phyloP scores from a whole-genome alignment of 2,329 filamentous ascomycete genomes.

The Laburnicola sp. region DNA sequence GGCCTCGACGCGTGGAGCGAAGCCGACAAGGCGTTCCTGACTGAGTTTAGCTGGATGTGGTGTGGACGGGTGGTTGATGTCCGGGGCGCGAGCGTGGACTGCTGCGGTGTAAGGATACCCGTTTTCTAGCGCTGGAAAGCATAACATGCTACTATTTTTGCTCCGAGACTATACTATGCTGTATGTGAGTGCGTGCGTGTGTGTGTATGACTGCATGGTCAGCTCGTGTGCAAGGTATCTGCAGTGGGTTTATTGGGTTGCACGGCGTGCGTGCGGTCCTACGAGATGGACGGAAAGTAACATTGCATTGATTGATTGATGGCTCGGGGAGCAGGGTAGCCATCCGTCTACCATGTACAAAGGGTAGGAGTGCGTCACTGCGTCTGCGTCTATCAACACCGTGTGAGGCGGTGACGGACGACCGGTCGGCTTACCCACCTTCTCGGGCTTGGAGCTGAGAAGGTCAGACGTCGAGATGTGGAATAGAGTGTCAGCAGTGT shows the following conservation, averaged over 20 bases:
- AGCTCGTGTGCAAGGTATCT: background rate
- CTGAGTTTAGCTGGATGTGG: slow-evolving; percentile 64
- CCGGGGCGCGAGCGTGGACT: slow-evolving; percentile 69
- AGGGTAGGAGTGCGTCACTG: background rate
- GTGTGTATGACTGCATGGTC: background rate
- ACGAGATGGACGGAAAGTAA: background rate
- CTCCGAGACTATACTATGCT: too few relatives aligned
- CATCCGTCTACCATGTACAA: background rate
- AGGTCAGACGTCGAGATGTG: too few relatives aligned
- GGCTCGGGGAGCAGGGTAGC: background rate
- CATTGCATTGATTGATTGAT: too few relatives aligned
- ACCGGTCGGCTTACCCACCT: too few relatives aligned
- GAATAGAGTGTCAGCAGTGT: too few relatives aligned
- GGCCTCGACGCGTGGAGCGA: slow-evolving; percentile 78
- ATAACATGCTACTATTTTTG: too few relatives aligned
- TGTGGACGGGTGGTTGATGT: slow-evolving; percentile 67
- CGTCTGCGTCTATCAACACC: too few relatives aligned
- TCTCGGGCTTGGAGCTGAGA: too few relatives aligned
- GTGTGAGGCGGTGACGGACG: too few relatives aligned
- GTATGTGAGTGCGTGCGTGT: too few relatives aligned
- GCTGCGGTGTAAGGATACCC: slow-evolving; percentile 70
- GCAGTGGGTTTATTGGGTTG: background rate
- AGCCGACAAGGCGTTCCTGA: slow-evolving; percentile 69
- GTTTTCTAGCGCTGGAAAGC: slow-evolving; percentile 30
- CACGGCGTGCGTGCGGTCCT: background rate